Conservation (phyloP, 2,329 filamentous ascomycete species). For the Chlorencoelia australis region DNA sequence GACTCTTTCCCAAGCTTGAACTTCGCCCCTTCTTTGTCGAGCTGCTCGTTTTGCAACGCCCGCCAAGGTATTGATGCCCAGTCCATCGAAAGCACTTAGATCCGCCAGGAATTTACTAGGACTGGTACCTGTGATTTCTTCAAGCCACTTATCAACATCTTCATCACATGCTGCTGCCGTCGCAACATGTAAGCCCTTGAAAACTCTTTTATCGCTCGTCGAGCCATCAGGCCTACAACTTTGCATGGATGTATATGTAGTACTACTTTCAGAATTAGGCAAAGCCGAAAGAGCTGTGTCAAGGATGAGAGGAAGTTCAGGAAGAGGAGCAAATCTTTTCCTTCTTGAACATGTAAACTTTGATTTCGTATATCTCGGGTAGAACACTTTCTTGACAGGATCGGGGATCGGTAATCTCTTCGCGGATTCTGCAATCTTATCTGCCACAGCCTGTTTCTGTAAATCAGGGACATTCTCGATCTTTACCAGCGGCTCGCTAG, state of each 20-base stretch:
- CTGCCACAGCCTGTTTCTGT: too few species aligned
- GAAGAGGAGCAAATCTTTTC: too few species aligned
- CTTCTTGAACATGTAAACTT: too few species aligned
- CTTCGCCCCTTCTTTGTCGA: slow-evolving; percentile 13
- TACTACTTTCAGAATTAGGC: too few species aligned
- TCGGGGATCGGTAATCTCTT: slow-evolving; percentile 2
- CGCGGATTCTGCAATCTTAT: neutral
- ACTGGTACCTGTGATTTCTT: slow-evolving; percentile 40
- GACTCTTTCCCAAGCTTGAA: slow-evolving; percentile 12
- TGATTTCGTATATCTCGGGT: too few species aligned
- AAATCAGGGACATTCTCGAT: neutral
- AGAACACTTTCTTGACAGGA: slow-evolving; percentile 5
- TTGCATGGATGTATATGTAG: too few species aligned
- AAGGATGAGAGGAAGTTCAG: neutral
- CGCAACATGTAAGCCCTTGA: slow-evolving; percentile 45
- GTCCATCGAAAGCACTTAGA: slow-evolving; percentile 39
- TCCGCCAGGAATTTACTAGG: slow-evolving; percentile 46
- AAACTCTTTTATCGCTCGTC: slow-evolving; percentile 42
- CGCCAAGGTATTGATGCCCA: slow-evolving; percentile 25
- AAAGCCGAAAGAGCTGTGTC: too few species aligned
- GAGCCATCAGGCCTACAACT: too few species aligned
- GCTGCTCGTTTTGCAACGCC: slow-evolving; percentile 18
- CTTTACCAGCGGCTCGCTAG: neutral
- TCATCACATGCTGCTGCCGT: slow-evolving; percentile 46
- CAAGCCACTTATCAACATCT: slow-evolving; percentile 41